These are phyloP conservation scores for Kodamaea derodonti DNA, from an alignment of 1,139 yeast species.

Conservation along the genomic window DNA sequence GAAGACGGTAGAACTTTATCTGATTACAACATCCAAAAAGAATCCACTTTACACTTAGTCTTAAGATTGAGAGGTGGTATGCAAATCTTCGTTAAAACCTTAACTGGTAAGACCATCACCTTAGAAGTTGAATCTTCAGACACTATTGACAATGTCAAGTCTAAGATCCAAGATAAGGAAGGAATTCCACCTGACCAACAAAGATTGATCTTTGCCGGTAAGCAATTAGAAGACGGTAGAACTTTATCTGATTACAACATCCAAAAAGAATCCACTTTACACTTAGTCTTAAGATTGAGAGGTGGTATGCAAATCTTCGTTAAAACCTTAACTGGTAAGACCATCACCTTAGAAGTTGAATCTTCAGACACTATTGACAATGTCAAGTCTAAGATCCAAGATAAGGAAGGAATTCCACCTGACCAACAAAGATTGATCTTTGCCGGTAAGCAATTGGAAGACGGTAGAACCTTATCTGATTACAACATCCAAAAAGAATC, in stretches of 20 bases:
- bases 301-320: slow-evolving; percentile 75
- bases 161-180: slow-evolving; percentile 92
- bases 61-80: slow-evolving; percentile 29
- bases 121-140: slow-evolving; percentile 93
- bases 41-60: slow-evolving; percentile 44
- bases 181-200: slow-evolving; percentile 96
- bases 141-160: slow-evolving; percentile 91
- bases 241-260: slow-evolving; percentile 92
- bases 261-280: slow-evolving; percentile 89
- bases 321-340: slow-evolving; percentile 84
- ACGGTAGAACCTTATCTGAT: slow-evolving; percentile 88
- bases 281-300: slow-evolving; percentile 86
- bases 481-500: slow-evolving; percentile 96
- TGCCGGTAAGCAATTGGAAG: slow-evolving; percentile 93
- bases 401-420: slow-evolving; percentile 94
- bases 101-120: slow-evolving; percentile 88
- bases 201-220: slow-evolving; percentile 90
- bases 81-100: slow-evolving; percentile 65
- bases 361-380: slow-evolving; percentile 93
- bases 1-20: slow-evolving; percentile 68
- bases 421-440: slow-evolving; percentile 92
- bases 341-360: slow-evolving; percentile 92
- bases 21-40: slow-evolving; percentile 63
- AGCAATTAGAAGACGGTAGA: slow-evolving; percentile 92
- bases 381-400: slow-evolving; percentile 90